These are phyloP conservation scores for Fusarium chlamydosporum DNA, from an alignment of 2,329 filamentous ascomycete genomes.

Conservation along the genomic window DNA sequence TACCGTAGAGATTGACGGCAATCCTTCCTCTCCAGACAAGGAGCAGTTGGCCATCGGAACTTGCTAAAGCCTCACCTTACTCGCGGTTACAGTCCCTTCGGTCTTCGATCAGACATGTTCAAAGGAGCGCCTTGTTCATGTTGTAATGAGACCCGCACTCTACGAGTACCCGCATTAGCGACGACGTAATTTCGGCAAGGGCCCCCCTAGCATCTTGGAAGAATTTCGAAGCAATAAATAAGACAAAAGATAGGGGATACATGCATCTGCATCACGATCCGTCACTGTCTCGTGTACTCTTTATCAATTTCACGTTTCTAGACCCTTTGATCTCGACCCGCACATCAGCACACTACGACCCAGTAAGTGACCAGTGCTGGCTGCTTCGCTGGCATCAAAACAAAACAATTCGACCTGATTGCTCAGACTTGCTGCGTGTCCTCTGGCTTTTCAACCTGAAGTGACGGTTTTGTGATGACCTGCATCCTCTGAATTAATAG, in stretches of 20 bases:
- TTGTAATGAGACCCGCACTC: constrained; percentile 50
- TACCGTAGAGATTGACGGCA: constrained; percentile 11
- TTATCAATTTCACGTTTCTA: constrained; percentile 12
- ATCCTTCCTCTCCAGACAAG: constrained; percentile 19
- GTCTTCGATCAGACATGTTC: constrained; percentile 8
- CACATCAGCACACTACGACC: constrained; percentile 30
- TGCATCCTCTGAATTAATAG: constrained; percentile 2
- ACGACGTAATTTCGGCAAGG: constrained; percentile 51
- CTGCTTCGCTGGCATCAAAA: constrained; percentile 45
- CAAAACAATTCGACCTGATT: constrained; percentile 1
- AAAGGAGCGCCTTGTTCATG: constrained; percentile 21
- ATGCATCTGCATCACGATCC: background rate
- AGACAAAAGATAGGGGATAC: constrained; percentile 26
- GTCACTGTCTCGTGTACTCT: background rate
- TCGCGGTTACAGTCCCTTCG: background rate
- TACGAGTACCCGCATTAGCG: constrained; percentile 46
- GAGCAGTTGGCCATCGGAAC: constrained; percentile 36
- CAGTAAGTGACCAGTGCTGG: constrained; percentile 3
- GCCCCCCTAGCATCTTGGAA: constrained; percentile 32
- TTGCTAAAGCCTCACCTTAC: constrained; percentile 20
- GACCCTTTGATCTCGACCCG: constrained; percentile 25
- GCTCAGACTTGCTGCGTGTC: constrained; percentile 2
- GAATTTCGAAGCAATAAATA: constrained; percentile 31
- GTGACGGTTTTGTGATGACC: constrained; percentile 1
- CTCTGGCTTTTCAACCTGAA: constrained; percentile 4